These are phyloP conservation scores for Xylaria sp. DNA, from an alignment of 495 filamentous ascomycete species.

Conservation along the genomic window DNA sequence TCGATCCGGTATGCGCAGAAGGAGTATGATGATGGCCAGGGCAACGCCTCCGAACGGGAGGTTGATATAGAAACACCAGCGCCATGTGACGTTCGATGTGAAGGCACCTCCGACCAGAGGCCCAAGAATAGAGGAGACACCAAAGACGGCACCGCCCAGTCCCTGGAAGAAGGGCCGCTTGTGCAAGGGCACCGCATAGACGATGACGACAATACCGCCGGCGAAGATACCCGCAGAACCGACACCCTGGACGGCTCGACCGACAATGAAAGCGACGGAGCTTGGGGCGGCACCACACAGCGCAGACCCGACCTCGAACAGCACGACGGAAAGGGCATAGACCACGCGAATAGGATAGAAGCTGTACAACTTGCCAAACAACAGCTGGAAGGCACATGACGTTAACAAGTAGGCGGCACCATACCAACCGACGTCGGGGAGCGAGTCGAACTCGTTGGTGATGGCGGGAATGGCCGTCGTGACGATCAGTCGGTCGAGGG, in stretches of 20 bases:
- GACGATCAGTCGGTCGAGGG: constrained; percentile 53
- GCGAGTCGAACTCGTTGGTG: constrained; percentile 53
- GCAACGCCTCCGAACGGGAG: constrained; percentile 70
- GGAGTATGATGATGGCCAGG: constrained; percentile 63
- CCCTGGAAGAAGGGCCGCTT: constrained; percentile 54
- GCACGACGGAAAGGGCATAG: constrained; percentile 48
- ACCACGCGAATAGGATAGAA: constrained; percentile 51
- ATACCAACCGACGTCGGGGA: constrained; percentile 63
- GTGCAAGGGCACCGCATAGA: constrained; percentile 53
- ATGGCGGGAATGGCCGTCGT: constrained; percentile 59
- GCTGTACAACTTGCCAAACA: constrained; percentile 58
- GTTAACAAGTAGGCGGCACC: constrained; percentile 59
- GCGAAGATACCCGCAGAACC: constrained; percentile 52
- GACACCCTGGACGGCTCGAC: constrained; percentile 64
- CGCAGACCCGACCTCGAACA: constrained; percentile 61
- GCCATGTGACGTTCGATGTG: constrained; percentile 67
- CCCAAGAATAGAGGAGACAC: constrained; percentile 73
- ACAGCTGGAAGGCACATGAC: constrained; percentile 52
- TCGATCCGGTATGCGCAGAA: constrained; percentile 55
- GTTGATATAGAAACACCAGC: constrained; percentile 83
- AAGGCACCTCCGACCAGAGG: constrained; percentile 68
- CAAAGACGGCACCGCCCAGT: constrained; percentile 54
- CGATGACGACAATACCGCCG: constrained; percentile 52
- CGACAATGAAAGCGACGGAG: constrained; percentile 60
- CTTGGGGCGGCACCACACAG: constrained; percentile 63